A percentile compares a stretch with the other conserved stretches of the same genome.
Evolutionary conservation across 108 stramenopile genomes (phyloP).

Genomic region (Chaetoceros muelleri): DNA sequence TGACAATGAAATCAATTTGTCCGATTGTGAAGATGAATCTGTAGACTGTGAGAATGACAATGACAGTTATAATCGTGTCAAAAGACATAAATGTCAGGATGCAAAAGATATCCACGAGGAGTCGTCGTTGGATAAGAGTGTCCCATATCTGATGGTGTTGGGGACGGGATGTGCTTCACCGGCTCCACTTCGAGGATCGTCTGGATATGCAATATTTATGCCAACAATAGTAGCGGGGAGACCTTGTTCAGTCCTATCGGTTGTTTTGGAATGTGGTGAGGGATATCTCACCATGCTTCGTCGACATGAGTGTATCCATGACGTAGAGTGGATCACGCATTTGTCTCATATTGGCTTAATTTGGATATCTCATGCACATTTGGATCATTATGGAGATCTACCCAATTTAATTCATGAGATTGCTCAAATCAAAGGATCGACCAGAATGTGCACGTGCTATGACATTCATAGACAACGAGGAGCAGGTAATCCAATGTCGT

Average conservation of each 20-base stretch:
- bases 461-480: slow-evolving; percentile 5
- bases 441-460: background rate
- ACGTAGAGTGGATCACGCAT: slow-evolving; percentile 8
- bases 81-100: background rate
- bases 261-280: slow-evolving; percentile 65
- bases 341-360: slow-evolving; percentile 32
- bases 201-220: slow-evolving; percentile 51
- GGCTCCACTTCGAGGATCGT: slow-evolving; percentile 54
- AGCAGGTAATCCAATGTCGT: background rate
- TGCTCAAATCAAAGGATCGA: background rate
- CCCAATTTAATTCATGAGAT: slow-evolving; percentile 30
- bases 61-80: background rate
- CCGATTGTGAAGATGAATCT: slow-evolving; percentile 6
- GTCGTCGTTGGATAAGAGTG: slow-evolving; percentile 2
- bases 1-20: slow-evolving; percentile 44
- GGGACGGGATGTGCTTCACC: slow-evolving; percentile 87
- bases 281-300: slow-evolving; percentile 47
- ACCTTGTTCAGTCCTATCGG: slow-evolving; percentile 21
- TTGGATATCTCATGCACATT: slow-evolving; percentile 80
- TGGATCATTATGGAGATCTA: slow-evolving; percentile 74
- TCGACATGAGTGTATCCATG: slow-evolving; percentile 15
- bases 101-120: slow-evolving; percentile 2
- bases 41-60: slow-evolving; percentile 5
- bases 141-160: slow-evolving; percentile 46
- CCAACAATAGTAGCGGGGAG: slow-evolving; percentile 11